Conservation (phyloP, 805 yeast genomes). For the Candida bentonensis region DNA sequence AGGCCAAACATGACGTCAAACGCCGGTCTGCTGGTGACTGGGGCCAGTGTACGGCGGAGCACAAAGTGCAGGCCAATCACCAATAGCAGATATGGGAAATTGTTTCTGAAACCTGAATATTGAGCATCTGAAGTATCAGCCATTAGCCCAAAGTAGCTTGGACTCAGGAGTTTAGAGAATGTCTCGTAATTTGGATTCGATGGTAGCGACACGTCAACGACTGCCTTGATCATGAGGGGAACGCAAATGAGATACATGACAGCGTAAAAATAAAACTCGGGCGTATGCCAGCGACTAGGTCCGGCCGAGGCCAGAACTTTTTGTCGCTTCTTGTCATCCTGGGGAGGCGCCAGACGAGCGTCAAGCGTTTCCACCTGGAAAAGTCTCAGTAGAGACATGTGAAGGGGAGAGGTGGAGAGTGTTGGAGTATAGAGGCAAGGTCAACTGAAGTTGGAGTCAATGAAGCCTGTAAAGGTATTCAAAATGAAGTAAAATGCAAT, state of each 20-base stretch:
- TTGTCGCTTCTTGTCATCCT: constrained; percentile 18
- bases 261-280: constrained; percentile 61
- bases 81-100: constrained; percentile 46
- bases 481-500: too few relatives aligned
- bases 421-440: neutral
- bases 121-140: constrained; percentile 82
- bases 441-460: too few relatives aligned
- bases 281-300: constrained; percentile 55
- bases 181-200: constrained; percentile 53
- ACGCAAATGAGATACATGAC: constrained; percentile 52
- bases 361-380: constrained; percentile 30
- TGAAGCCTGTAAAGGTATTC: too few relatives aligned
- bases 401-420: neutral
- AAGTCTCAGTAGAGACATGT: constrained; percentile 6
- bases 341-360: constrained; percentile 26
- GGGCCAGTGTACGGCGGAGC: constrained; percentile 27
- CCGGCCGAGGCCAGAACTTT: constrained; percentile 16
- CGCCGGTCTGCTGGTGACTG: constrained; percentile 26
- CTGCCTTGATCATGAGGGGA: constrained; percentile 72
- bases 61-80: constrained; percentile 41
- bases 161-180: constrained; percentile 45
- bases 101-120: constrained; percentile 75
- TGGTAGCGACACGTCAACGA: constrained; percentile 44
- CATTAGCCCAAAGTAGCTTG: constrained; percentile 82
- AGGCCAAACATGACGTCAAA: constrained; percentile 68